Evolutionary conservation across 2,329 filamentous ascomycete species (phyloP), one percentile per base, ranked within the genome.

Genomic region (Diplodia corticola): DNA sequence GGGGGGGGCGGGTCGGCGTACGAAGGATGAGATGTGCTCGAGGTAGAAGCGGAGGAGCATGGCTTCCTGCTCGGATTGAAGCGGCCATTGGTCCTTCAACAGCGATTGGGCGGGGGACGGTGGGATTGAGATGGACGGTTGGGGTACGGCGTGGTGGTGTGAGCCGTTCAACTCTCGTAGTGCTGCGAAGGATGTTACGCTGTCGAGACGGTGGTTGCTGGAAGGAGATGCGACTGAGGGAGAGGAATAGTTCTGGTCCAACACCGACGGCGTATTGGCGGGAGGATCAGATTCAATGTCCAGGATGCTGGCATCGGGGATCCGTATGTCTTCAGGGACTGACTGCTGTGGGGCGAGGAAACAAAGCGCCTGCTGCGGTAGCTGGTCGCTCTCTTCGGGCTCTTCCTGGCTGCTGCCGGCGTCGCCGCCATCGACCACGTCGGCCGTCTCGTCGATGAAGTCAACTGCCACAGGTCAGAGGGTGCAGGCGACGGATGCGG

Each of bases 21-120:
- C 74, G 48, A 78, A 78, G 22, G 76, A 68, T 1, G 75, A 75
- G 46, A 77, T 73, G 33, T 77, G 72, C 30, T 77, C 75, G 24
- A 78, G 73, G 46, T 77, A 78, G 64, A 77, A 75, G 44, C 73
- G 73, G 2, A 77, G 68, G 15, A 78, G 68, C 73, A 76, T 77
- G 5, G 75, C 75, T 50, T 78, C 76, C 54, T 76, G 75, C 53
- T 78, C 76, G 37, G 74, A 72, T 49, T 75, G 72, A 10, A 77
- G 63, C 1, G 76, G 75, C 75, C 75, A 77, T 20, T 77, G 73
- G 20, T 74, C 72, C 49, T 69, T 72, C 5, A 71, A 70, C 7
- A 73, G 72, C 28, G 74, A 75, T 33, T 77, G 72, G 60, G 75
- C 73, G n/a, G 63, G 69, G 7, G 64, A 40, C 1, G 46, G 51